Evolutionary conservation across 2,329 filamentous ascomycete genomes (phyloP).

Genomic region (Pezicula neosporulosa): DNA sequence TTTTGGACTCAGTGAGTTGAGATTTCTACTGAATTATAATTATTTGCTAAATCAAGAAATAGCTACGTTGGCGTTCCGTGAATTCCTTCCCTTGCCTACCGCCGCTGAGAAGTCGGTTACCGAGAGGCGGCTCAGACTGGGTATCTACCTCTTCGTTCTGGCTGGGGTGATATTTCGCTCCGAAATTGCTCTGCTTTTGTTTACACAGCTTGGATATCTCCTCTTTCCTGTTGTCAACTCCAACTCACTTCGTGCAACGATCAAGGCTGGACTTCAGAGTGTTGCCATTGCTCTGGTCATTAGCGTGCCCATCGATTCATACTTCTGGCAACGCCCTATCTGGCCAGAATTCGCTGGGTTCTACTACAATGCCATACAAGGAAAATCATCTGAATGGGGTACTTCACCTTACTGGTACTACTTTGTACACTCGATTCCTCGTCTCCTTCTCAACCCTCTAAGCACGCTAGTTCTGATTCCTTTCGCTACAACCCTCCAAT

Average conservation of each 20-base stretch:
- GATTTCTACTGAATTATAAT: not conserved
- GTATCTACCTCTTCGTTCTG: conserved; percentile 73
- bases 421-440: conserved; percentile 75
- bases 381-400: conserved; percentile 84
- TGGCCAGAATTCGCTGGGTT: conserved; percentile 93
- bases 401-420: conserved; percentile 84
- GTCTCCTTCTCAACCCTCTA: conserved; percentile 78
- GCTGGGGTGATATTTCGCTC: conserved; percentile 84
- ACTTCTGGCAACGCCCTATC: conserved; percentile 84
- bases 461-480: conserved; percentile 51
- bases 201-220: conserved; percentile 61
- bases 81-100: conserved; percentile 38
- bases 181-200: conserved; percentile 80
- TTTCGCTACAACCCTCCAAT: conserved; percentile 32
- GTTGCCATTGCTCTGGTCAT: conserved; percentile 62
- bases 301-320: conserved; percentile 79
- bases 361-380: conserved; percentile 84
- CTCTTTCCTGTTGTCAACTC: conserved; percentile 52
- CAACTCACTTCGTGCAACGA: conserved; percentile 43
- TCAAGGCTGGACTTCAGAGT: conserved; percentile 64
- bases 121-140: conserved; percentile 52
- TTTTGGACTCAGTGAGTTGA: conserved; percentile 71
- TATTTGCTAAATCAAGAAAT: conserved; percentile 6
- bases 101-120: conserved; percentile 27
- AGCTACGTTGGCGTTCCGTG: conserved; percentile 62